Evolutionary conservation across 495 filamentous ascomycete species (phyloP), one percentile per base, ranked within the genome.

Genomic region (Pyrenula aspistea): DNA sequence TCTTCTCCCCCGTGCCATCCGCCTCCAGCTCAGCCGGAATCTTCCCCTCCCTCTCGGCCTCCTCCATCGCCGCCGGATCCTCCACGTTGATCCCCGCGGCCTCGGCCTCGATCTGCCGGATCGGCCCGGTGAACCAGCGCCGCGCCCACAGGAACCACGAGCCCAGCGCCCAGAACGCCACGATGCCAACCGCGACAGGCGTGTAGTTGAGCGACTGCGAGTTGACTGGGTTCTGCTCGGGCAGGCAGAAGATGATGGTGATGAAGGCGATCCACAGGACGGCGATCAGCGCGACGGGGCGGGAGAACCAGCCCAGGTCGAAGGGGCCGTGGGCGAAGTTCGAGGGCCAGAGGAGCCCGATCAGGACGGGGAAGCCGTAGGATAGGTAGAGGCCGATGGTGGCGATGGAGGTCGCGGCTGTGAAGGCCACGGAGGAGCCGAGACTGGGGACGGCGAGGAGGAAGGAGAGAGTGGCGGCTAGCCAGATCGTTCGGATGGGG

Each of bases 311-410:
- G 2, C 82, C 76, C 25, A 86, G 71, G 22, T 78, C 77, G 66
- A 77, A 84, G n/a, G 77, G 78, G 0, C 80, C 81, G 42, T 73
- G 69, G 12, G 63, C 63, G 12, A 73, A 69, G 52, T 68, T 73
- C 58, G 72, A 71, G 2, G 64, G 59, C 0, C 73, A 83, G 54
- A 82, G 65, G 19, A 79, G 51, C 0, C 73, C 77, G 57, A 81
- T 81, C 48, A 86, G 67, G 59, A 86, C 83, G 0, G 81, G 83
- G 12, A 83, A 65, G 1, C 81, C 83, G 64, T 87, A 88, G 55
- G 77, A 81, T 20, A 85, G 73, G 22, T 84, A 84, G 4, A 87
- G 69, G 2, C 82, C 77, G 52, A 87, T 86, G 12, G 84, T 85
- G 10, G 78, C 80, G 53, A 85, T 80, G 11, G 71, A 78, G 10